Evolutionary conservation across 495 filamentous ascomycete genomes (phyloP).

Genomic region (Neurospora tetrasperma): DNA sequence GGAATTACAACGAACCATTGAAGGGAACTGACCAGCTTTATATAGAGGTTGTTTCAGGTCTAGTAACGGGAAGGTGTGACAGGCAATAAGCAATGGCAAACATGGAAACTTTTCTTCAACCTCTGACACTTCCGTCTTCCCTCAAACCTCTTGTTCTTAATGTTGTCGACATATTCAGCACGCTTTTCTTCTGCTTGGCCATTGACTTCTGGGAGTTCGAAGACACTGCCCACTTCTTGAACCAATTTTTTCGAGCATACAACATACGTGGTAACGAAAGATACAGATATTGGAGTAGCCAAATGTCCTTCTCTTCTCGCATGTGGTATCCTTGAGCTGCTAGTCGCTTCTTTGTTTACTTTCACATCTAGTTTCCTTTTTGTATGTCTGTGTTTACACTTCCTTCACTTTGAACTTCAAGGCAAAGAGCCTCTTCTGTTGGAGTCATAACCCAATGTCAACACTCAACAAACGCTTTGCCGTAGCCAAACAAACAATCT

Average conservation of each 20-base stretch:
- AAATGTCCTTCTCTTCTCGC: not conserved
- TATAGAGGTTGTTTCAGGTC: not conserved
- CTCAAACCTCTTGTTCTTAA: not conserved
- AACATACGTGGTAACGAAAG: not conserved
- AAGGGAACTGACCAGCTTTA: not conserved
- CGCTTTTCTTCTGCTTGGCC: not conserved
- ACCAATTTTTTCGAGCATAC: not conserved
- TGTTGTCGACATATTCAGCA: not conserved
- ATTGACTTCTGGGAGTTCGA: not conserved
- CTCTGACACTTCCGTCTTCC: not conserved
- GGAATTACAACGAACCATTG: not conserved
- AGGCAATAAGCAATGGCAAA: not conserved
- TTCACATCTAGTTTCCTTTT: not conserved
- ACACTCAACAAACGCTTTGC: not conserved
- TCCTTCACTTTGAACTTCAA: not conserved
- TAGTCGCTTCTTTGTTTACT: not conserved
- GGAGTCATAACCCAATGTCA: not conserved
- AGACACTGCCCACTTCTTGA: not conserved
- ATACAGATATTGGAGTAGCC: not conserved
- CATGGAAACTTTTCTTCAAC: not conserved
- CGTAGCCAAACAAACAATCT: not conserved
- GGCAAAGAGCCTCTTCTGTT: not conserved
- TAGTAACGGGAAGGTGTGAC: not conserved
- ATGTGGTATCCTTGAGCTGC: not conserved
- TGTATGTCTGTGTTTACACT: not conserved